A percentile compares a stretch with the other conserved stretches of the same genome.
Conservation (phyloP, 768 basidiomycete species). For the Macrolepiota fuliginosa region DNA sequence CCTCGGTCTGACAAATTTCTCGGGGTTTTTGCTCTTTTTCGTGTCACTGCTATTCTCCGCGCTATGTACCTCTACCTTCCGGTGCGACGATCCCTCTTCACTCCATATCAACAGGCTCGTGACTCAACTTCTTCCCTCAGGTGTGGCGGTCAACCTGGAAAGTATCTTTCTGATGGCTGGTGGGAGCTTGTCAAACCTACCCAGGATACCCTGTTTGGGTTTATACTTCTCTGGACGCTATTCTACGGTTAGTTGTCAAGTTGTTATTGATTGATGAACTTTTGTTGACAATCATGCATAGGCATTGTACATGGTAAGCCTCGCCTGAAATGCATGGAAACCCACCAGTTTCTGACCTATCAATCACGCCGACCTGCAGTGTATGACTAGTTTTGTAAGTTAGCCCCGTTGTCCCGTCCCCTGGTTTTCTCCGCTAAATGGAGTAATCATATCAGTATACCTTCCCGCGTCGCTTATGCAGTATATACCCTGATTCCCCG, state of each 20-base stretch:
- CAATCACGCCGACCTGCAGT: conserved; percentile 12
- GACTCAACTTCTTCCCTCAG: conserved; percentile 31
- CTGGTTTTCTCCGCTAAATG: not conserved
- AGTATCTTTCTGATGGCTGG: conserved; percentile 61
- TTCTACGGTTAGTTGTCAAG: conserved; percentile 69
- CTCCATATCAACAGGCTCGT: not conserved
- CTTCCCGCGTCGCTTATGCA: not conserved
- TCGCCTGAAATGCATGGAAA: not conserved
- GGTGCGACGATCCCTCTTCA: not conserved
- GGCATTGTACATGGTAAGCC: conserved; percentile 50
- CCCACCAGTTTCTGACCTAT: not conserved
- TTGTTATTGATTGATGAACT: conserved; percentile 7
- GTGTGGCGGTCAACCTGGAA: conserved; percentile 62
- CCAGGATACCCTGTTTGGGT: conserved; percentile 89
- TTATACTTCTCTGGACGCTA: conserved; percentile 90
- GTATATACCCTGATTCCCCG: conserved; percentile 1
- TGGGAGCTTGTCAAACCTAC: conserved; percentile 78
- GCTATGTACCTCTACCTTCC: conserved; percentile 54
- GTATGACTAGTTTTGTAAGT: conserved; percentile 17
- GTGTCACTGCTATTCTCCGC: conserved; percentile 67
- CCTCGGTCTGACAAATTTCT: conserved; percentile 82
- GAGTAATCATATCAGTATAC: not conserved
- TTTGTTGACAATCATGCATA: conserved; percentile 16
- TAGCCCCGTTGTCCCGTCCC: not conserved
- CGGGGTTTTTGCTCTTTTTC: conserved; percentile 79